These are phyloP conservation scores for Lachancea thermotolerans DNA, from an alignment of 805 yeast species.

Conservation along the genomic window DNA sequence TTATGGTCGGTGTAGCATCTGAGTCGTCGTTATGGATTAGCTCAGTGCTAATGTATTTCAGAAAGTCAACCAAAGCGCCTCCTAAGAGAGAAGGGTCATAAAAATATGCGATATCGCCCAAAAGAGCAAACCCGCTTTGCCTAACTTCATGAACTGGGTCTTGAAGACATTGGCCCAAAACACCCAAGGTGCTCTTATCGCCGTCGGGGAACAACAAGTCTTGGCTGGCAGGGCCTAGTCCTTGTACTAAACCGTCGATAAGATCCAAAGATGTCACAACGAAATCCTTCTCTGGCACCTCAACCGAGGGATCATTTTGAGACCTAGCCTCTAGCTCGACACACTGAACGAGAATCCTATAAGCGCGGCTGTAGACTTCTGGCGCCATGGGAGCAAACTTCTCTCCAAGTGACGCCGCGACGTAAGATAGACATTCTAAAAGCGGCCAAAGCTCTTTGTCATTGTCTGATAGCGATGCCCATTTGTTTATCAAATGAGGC, in stretches of 20 bases:
- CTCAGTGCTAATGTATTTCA: constrained; percentile 65
- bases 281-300: constrained; percentile 84
- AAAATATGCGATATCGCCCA: constrained; percentile 81
- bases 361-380: constrained; percentile 75
- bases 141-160: constrained; percentile 83
- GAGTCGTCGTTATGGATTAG: constrained; percentile 39
- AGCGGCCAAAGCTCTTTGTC: constrained; percentile 88
- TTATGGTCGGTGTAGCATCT: constrained; percentile 29
- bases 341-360: constrained; percentile 59
- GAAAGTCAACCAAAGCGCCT: constrained; percentile 35
- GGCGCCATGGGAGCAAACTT: constrained; percentile 83
- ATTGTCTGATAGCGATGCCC: constrained; percentile 69
- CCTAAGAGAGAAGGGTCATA: constrained; percentile 32
- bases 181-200: constrained; percentile 45
- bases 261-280: constrained; percentile 83
- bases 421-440: constrained; percentile 85
- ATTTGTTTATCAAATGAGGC: constrained; percentile 76
- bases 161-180: constrained; percentile 62
- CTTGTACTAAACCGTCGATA: constrained; percentile 89
- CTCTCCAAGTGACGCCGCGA: constrained; percentile 82
- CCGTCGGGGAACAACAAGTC: constrained; percentile 34
- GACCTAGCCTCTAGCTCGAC: constrained; percentile 60
- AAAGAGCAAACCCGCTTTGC: constrained; percentile 81
- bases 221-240: constrained; percentile 58
- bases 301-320: constrained; percentile 56